Percentiles rank a stretch among this genome's conserved stretches.
Evolutionary conservation across 108 stramenopile genomes (phyloP).

Genomic region (Nannochloropsis oceanica): DNA sequence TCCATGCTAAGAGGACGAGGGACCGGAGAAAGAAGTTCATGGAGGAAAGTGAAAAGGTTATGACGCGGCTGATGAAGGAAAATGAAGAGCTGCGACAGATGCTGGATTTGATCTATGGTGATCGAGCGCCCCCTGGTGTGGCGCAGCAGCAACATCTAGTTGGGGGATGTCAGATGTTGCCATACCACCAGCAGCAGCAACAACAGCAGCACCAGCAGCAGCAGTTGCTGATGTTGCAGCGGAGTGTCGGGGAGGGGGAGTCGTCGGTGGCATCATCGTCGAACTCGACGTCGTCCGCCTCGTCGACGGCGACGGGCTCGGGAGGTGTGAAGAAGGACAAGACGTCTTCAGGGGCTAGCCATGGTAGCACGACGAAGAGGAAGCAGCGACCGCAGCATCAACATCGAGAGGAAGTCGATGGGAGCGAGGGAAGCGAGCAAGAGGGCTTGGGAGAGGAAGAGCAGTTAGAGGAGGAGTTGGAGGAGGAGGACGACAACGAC

Average conservation of each 20-base stretch:
- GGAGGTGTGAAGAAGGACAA: background rate
- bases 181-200: background rate
- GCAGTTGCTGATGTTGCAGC: background rate
- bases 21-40: slow-evolving; percentile 29
- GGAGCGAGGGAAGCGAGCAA: background rate
- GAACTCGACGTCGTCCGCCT: background rate
- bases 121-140: background rate
- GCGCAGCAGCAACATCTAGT: background rate
- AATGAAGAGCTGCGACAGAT: background rate
- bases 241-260: background rate
- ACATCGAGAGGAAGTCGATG: background rate
- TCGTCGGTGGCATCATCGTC: background rate
- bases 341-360: background rate
- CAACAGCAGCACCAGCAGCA: background rate
- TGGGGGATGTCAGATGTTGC: background rate
- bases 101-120: background rate
- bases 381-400: background rate
- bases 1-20: slow-evolving; percentile 71
- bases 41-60: background rate
- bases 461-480: background rate
- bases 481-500: background rate
- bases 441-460: background rate
- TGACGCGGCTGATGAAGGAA: background rate
- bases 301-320: background rate
- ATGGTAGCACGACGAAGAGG: background rate